Percentiles rank a stretch among this genome's conserved stretches.
Conservation (phyloP, 2,329 filamentous ascomycete genomes). For the Arachnomyces sp. region DNA sequence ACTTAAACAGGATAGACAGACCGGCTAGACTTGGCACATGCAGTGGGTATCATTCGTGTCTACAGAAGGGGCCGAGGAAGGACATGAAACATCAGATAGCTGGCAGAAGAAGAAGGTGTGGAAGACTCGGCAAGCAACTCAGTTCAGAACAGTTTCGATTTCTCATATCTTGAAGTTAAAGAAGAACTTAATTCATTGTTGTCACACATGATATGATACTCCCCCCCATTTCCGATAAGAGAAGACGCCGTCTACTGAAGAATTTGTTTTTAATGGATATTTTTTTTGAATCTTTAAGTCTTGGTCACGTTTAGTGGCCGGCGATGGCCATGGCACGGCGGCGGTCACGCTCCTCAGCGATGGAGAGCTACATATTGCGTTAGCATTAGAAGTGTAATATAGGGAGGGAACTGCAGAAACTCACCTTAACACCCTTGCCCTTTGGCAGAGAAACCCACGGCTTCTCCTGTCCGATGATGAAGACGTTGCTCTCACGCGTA, state of each 20-base stretch:
- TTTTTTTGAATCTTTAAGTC: constrained; percentile 11
- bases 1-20: no score
- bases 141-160: no score
- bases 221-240: no score
- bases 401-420: constrained; percentile 17
- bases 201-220: constrained; percentile 1
- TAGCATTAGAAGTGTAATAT: constrained; percentile 1
- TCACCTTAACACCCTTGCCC: constrained; percentile 96
- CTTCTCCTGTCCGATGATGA: constrained; percentile 97
- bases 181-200: neutral
- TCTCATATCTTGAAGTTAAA: no score
- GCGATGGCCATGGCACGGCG: constrained; percentile 64
- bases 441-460: constrained; percentile 99
- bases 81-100: no score
- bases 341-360: constrained; percentile 98
- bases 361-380: constrained; percentile 58
- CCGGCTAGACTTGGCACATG: no score
- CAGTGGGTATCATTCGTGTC: no score
- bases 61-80: no score
- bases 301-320: constrained; percentile 35
- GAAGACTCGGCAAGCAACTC: no score
- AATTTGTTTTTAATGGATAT: constrained; percentile 18
- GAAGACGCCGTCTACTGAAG: constrained; percentile 27
- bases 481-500: constrained; percentile 98
- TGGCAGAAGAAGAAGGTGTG: no score